These are phyloP conservation scores for Naganishia friedmannii DNA, from an alignment of 768 basidiomycete genomes.

Conservation along the genomic window DNA sequence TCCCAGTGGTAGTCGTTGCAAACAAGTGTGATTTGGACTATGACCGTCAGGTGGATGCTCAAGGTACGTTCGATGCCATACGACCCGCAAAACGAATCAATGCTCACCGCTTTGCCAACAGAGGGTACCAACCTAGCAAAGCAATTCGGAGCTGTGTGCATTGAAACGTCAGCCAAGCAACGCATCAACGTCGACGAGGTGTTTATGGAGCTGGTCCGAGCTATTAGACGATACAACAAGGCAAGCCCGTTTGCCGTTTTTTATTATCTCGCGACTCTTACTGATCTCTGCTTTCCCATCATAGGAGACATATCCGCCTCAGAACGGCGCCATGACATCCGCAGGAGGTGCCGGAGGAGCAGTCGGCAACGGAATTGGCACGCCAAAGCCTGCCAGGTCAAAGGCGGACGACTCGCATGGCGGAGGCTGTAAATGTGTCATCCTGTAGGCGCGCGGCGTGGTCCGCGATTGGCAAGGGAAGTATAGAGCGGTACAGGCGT, in stretches of 20 bases:
- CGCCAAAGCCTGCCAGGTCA: conserved; percentile 29
- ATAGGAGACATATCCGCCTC: conserved; percentile 49
- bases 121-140: conserved; percentile 97
- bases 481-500: background rate
- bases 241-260: conserved; percentile 52
- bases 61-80: conserved; percentile 61
- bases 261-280: background rate
- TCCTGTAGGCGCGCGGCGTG: conserved; percentile 13
- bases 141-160: conserved; percentile 88
- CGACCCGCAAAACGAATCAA: background rate
- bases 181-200: conserved; percentile 96
- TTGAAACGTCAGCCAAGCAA: conserved; percentile 94
- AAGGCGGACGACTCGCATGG: conserved; percentile 26
- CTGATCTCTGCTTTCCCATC: background rate
- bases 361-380: conserved; percentile 31
- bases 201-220: conserved; percentile 85
- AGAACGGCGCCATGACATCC: conserved; percentile 36
- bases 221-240: conserved; percentile 91
- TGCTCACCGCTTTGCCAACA: conserved; percentile 47
- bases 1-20: conserved; percentile 95
- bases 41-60: conserved; percentile 92
- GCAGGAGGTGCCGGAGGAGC: conserved; percentile 36
- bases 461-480: background rate
- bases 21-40: conserved; percentile 96
- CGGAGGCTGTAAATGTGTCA: conserved; percentile 28